Conservation (phyloP, 352 stramenopile genomes). For the Thalassiosira exigua region DNA sequence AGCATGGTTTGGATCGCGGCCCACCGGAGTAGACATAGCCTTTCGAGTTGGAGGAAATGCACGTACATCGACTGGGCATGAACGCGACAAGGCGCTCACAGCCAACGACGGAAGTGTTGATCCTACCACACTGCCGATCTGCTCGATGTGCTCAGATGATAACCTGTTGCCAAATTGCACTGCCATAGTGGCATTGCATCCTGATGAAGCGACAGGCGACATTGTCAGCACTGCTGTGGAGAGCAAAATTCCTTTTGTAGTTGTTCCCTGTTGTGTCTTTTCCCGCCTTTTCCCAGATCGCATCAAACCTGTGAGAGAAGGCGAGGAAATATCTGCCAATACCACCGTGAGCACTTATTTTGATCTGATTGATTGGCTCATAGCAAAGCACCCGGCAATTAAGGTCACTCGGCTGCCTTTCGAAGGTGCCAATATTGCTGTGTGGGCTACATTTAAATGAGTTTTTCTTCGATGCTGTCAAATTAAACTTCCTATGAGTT, state of each 20-base stretch:
- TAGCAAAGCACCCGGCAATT: slow-evolving; percentile 67
- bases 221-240: slow-evolving; percentile 91
- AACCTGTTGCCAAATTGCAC: slow-evolving; percentile 44
- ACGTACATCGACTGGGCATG: too few species aligned
- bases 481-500: too few species aligned
- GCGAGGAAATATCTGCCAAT: background rate
- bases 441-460: slow-evolving; percentile 71
- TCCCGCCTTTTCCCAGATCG: slow-evolving; percentile 79
- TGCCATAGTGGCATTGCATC: slow-evolving; percentile 90
- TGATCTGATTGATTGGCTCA: slow-evolving; percentile 75
- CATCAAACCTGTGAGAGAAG: background rate
- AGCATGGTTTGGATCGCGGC: slow-evolving; percentile 72
- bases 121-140: slow-evolving; percentile 45
- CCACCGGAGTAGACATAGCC: slow-evolving; percentile 62
- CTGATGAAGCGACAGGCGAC: slow-evolving; percentile 91
- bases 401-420: slow-evolving; percentile 65
- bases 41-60: too few species aligned
- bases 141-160: slow-evolving; percentile 44
- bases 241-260: slow-evolving; percentile 88
- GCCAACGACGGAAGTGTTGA: slow-evolving; percentile 1
- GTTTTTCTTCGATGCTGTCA: slow-evolving; percentile 1
- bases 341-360: slow-evolving; percentile 70
- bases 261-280: slow-evolving; percentile 95
- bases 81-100: too few species aligned
- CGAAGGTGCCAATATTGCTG: slow-evolving; percentile 67